phyloP scores from a whole-genome alignment of 2,329 filamentous ascomycete species.

The Acarospora socialis region DNA sequence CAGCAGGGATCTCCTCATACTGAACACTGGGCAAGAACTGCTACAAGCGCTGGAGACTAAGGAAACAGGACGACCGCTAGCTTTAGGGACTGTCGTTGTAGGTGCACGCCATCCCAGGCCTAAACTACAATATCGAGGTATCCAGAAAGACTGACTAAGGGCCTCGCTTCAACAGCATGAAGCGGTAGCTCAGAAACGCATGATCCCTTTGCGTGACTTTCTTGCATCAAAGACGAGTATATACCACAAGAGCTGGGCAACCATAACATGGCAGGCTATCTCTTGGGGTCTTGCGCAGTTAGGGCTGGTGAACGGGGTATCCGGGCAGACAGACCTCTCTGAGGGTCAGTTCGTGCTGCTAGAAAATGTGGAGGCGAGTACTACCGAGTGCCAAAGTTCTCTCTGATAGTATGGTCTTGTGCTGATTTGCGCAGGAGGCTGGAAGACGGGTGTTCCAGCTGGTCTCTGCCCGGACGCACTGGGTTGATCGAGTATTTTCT shows the following conservation, averaged over 20 bases:
- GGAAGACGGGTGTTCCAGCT: constrained; percentile 40
- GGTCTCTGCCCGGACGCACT: constrained; percentile 29
- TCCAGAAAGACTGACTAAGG: neutral
- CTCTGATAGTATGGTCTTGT: constrained; percentile 11
- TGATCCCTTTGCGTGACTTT: constrained; percentile 61
- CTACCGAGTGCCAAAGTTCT: constrained; percentile 10
- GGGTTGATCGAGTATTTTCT: constrained; percentile 54
- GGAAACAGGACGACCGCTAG: constrained; percentile 68
- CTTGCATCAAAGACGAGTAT: constrained; percentile 51
- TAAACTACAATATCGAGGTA: constrained; percentile 1
- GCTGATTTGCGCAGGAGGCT: constrained; percentile 27
- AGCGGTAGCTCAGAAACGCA: constrained; percentile 51
- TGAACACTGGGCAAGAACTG: constrained; percentile 47
- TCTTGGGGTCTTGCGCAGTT: constrained; percentile 62
- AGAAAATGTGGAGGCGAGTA: constrained; percentile 42
- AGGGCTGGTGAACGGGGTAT: constrained; percentile 40
- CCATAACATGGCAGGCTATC: constrained; percentile 54
- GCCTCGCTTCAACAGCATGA: constrained; percentile 46
- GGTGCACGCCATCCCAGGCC: constrained; percentile 13
- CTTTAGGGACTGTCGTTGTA: constrained; percentile 60
- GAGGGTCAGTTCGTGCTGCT: constrained; percentile 31
- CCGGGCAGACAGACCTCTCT: constrained; percentile 22
- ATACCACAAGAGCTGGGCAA: constrained; percentile 55
- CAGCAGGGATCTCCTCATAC: constrained; percentile 33
- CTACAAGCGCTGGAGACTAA: constrained; percentile 57